Evolutionary conservation across 1,139 yeast species (phyloP), one percentile per base, ranked within the genome.

Genomic region (Kluyveromyces marxianus): DNA sequence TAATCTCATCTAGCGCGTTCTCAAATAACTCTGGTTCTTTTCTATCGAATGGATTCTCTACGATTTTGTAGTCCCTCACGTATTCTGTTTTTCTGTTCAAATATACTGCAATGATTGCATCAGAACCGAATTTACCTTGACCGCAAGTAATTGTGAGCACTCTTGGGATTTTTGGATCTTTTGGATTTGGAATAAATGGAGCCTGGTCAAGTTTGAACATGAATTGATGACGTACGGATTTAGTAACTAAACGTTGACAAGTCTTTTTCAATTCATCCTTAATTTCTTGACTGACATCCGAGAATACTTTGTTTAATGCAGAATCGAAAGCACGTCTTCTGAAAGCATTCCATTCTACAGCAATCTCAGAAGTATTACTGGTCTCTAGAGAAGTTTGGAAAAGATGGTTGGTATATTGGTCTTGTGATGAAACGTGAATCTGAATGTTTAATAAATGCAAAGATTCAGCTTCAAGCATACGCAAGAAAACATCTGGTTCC

Each of bases 391-490:
- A 79, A 48, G 76, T 75, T 50, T 79, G 75, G 49, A 74, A 71
- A 42, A 80, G 58, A 48, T 74, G 76, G 42, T 72, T 75, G 45
- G 76, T 68, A 45, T 75, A 67, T 44, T 74, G 66, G 3, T 70
- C 67, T 48, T 57, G 63, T 25, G 68, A 64, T 26, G 67, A 61
- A 50, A 73, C 67, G 50, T 73, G 72, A n/a, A 76, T 63, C 37
- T 72, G 68, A 7, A 77, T 69, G 39, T 62, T 68, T 42, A 78
- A 68, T 44, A 77, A 63, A 63, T 68, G 95, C 76, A 68, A 77
- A 57, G 65, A 66, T 62, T 92, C 98, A 1, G 98, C 98, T 59
- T 85, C 90, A 44, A 90, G 69, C 96, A 92, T 92, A 58, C 95
- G 77, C 57, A 94, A 71, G 54, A 85, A 85, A 29, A 84, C 70